These are phyloP conservation scores for Noccaea bulbosa DNA, from an alignment of 345 rosid species.

Conservation along the genomic window DNA sequence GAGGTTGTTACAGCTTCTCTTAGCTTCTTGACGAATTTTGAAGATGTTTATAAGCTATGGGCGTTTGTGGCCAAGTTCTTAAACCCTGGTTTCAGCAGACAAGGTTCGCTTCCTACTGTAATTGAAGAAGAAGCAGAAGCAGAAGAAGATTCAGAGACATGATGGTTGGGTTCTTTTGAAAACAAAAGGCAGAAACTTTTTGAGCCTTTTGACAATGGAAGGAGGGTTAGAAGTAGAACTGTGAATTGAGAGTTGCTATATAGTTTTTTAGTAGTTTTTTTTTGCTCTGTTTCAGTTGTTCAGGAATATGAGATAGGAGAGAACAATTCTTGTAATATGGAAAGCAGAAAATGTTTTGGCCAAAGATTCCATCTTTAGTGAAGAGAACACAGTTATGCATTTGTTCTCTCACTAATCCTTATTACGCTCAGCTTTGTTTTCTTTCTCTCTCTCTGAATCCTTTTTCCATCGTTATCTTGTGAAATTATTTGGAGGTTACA, in stretches of 20 bases:
- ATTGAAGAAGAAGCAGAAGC: constrained; percentile 57
- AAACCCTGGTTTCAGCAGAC: constrained; percentile 64
- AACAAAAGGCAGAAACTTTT: constrained; percentile 15
- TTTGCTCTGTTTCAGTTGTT: constrained; percentile 29
- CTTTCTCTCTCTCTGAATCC: too few relatives aligned
- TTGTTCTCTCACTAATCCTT: constrained; percentile 8
- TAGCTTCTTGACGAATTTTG: constrained; percentile 89
- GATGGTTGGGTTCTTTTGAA: constrained; percentile 15
- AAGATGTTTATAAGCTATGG: constrained; percentile 95
- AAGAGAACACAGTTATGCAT: constrained; percentile 21
- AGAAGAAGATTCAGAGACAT: constrained; percentile 64
- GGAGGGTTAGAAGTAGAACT: constrained; percentile 32
- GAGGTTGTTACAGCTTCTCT: constrained; percentile 95
- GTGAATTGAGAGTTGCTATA: constrained; percentile 36
- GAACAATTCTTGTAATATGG: constrained; percentile 30
- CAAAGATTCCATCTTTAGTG: constrained; percentile 16
- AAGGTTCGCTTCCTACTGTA: constrained; percentile 71
- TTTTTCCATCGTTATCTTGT: too few relatives aligned
- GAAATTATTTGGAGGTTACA: too few relatives aligned
- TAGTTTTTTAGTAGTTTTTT: background rate
- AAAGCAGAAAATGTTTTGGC: constrained; percentile 32
- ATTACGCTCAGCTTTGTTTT: background rate
- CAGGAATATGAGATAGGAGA: constrained; percentile 21
- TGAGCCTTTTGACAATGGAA: constrained; percentile 22
- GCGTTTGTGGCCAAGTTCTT: constrained; percentile 86